phyloP scores from a whole-genome alignment of 2,329 filamentous ascomycete species.

The Pestalotiopsis sp. region DNA sequence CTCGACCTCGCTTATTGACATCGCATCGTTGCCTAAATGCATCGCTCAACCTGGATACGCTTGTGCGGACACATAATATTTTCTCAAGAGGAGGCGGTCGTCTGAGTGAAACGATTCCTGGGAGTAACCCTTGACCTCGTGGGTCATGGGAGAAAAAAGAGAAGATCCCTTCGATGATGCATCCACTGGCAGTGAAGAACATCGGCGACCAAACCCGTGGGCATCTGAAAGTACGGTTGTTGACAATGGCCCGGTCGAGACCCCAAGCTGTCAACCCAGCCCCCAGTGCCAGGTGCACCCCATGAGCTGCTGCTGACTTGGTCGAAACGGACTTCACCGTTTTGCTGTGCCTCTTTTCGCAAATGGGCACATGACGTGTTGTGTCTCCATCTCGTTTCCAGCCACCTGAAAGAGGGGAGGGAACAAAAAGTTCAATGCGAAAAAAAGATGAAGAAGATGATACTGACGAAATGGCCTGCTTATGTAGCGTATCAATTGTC shows the following conservation, averaged over 20 bases:
- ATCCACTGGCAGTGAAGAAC: neutral
- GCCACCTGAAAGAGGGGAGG: neutral
- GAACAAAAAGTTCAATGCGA: too few relatives aligned
- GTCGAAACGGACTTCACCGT: conserved; percentile 1
- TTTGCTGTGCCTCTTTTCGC: conserved; percentile 1
- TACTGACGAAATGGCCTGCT: neutral
- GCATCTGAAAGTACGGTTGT: neutral
- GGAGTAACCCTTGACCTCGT: neutral
- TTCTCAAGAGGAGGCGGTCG: neutral
- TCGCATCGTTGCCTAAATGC: neutral
- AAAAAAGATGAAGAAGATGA: neutral
- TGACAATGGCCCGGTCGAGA: conserved; percentile 6
- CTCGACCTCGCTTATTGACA: neutral
- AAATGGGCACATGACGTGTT: conserved; percentile 3
- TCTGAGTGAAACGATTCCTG: neutral
- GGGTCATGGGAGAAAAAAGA: neutral
- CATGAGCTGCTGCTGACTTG: neutral
- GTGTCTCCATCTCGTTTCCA: neutral
- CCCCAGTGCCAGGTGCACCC: neutral
- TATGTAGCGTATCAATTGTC: neutral
- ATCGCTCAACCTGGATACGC: neutral
- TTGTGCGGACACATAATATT: neutral
- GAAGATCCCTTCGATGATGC: neutral
- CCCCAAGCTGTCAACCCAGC: conserved; percentile 8
- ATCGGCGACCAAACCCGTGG: neutral